phyloP scores from a whole-genome alignment of 2,329 filamentous ascomycete species.

The Ophiostoma novo-ulmi region DNA sequence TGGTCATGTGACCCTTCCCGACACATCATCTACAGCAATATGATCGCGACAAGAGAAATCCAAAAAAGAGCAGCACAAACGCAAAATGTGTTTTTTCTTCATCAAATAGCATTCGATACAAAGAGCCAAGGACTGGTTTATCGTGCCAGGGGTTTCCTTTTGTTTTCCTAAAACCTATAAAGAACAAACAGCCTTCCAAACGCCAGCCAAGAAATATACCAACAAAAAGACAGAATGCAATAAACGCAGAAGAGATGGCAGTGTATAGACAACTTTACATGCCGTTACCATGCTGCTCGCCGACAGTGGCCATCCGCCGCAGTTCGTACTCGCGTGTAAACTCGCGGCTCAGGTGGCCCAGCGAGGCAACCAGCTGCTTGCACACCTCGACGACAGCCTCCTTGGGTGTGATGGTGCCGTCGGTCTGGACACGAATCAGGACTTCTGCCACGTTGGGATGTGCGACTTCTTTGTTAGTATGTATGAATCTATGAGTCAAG shows the following conservation, averaged over 20 bases:
- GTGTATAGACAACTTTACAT: neutral
- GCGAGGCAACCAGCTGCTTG: constrained; percentile 73
- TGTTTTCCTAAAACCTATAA: neutral
- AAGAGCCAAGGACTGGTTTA: neutral
- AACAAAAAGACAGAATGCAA: neutral
- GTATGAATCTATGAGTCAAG: neutral
- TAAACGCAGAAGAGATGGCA: neutral
- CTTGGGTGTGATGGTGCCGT: constrained; percentile 81
- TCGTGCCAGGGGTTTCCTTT: neutral
- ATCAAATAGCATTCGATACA: neutral
- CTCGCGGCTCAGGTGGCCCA: constrained; percentile 74
- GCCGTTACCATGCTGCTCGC: constrained; percentile 43
- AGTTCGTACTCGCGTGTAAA: constrained; percentile 91
- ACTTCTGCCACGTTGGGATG: constrained; percentile 59
- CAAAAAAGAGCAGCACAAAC: neutral
- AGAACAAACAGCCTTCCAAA: constrained; percentile 4
- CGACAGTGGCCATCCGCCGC: constrained; percentile 72
- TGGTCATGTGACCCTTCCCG: neutral
- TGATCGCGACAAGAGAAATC: neutral
- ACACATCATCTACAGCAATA: neutral
- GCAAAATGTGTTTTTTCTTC: neutral
- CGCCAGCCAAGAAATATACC: constrained; percentile 8
- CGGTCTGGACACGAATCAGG: constrained; percentile 80
- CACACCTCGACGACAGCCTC: constrained; percentile 78
- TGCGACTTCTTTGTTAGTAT: constrained; percentile 38